Percentiles rank a stretch among this genome's conserved stretches.
Conservation (phyloP, 345 rosid genomes). For the Gossypium turneri region DNA sequence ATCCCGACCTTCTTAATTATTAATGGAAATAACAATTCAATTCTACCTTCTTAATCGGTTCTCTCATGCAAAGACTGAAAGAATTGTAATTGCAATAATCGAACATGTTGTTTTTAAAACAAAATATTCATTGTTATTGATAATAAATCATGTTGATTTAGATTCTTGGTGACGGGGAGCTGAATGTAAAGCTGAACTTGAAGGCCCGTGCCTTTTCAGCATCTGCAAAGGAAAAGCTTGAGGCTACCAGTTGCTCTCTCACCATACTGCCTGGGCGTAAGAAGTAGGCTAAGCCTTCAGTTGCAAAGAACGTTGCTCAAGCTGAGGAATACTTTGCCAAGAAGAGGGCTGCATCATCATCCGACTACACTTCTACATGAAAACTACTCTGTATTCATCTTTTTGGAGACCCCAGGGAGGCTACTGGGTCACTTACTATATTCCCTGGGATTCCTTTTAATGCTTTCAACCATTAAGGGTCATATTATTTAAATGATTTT, state of each 20-base stretch:
- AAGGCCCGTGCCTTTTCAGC: conserved; percentile 82
- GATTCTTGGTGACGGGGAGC: conserved; percentile 82
- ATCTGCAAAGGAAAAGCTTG: conserved; percentile 85
- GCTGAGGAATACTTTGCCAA: conserved; percentile 89
- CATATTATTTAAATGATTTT: no score
- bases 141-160: conserved; percentile 22
- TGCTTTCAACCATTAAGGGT: no score
- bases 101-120: not conserved
- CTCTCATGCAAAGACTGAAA: not conserved
- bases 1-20: not conserved
- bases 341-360: conserved; percentile 67
- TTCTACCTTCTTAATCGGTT: not conserved
- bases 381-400: not conserved
- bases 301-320: conserved; percentile 73
- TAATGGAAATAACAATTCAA: not conserved
- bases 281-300: conserved; percentile 92
- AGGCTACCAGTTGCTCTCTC: conserved; percentile 76
- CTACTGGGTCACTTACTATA: no score
- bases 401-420: no score
- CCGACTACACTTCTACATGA: conserved; percentile 31
- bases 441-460: no score
- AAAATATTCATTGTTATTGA: not conserved
- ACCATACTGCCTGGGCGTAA: conserved; percentile 77
- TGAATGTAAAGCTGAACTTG: conserved; percentile 63
- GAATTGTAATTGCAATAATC: no score